Conservation (phyloP, 2,329 filamentous ascomycete species). For the Epichloe uncinata region DNA sequence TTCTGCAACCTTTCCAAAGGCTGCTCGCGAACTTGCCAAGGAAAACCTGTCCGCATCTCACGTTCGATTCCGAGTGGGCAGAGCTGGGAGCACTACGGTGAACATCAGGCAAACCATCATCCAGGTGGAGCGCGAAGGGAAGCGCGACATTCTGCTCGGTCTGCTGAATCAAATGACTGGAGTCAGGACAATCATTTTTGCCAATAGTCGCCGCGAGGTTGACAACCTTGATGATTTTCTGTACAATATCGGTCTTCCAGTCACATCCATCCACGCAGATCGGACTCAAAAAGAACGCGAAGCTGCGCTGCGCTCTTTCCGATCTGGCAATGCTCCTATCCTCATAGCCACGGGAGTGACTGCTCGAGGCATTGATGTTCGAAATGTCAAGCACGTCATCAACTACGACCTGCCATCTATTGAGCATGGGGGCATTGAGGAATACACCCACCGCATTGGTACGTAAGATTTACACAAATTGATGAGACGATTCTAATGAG, state of each 20-base stretch:
- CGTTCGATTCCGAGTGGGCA: conserved; percentile 73
- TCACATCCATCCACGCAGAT: conserved; percentile 77
- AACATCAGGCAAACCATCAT: conserved; percentile 75
- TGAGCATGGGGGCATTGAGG: conserved; percentile 73
- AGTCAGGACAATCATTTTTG: conserved; percentile 76
- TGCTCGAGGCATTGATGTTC: conserved; percentile 79
- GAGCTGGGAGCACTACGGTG: conserved; percentile 65
- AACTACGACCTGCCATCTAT: conserved; percentile 77
- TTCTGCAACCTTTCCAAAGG: conserved; percentile 84
- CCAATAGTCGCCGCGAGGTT: conserved; percentile 64
- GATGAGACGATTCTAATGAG: background rate
- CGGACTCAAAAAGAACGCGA: conserved; percentile 88
- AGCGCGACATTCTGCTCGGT: conserved; percentile 59
- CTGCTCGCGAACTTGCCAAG: conserved; percentile 61
- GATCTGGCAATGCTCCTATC: conserved; percentile 59
- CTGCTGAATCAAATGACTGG: conserved; percentile 58
- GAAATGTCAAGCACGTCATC: conserved; percentile 79
- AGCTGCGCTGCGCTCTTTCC: conserved; percentile 79
- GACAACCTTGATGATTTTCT: conserved; percentile 82
- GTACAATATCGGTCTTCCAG: conserved; percentile 66
- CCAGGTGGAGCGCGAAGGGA: conserved; percentile 49
- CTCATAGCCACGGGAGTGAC: conserved; percentile 77
- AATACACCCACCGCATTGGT: conserved; percentile 93
- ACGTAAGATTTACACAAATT: conserved; percentile 18
- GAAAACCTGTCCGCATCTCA: conserved; percentile 62